Evolutionary conservation across 2,329 filamentous ascomycete genomes (phyloP).

Genomic region (Aureobasidium sp.): DNA sequence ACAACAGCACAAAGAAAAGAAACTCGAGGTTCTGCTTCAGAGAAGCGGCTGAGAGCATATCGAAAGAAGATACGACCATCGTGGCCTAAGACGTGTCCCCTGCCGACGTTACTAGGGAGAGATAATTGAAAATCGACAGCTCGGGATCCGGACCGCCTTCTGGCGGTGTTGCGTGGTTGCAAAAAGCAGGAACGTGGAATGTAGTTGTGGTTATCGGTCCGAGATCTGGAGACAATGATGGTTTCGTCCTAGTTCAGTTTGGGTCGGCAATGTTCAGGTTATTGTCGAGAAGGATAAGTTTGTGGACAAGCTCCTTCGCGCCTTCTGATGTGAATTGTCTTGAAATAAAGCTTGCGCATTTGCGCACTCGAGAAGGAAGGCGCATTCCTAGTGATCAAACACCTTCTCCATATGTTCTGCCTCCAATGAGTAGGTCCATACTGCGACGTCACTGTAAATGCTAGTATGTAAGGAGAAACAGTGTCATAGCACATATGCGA

Average conservation of each 20-base stretch:
- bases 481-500: not conserved
- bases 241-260: not conserved
- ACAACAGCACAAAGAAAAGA: too few relatives aligned
- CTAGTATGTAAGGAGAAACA: not conserved
- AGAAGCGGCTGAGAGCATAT: not conserved
- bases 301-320: not conserved
- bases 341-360: not conserved
- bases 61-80: not conserved
- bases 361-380: not conserved
- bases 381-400: not conserved
- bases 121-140: not conserved
- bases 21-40: not conserved
- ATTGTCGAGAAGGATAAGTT: not conserved
- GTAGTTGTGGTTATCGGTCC: not conserved
- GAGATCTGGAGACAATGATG: not conserved
- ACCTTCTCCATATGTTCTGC: not conserved
- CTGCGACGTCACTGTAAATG: not conserved
- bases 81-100: not conserved
- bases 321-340: not conserved
- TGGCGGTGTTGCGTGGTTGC: not conserved
- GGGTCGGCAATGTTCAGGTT: not conserved
- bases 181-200: not conserved
- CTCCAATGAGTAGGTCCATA: not conserved
- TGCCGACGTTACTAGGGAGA: not conserved
- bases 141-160: not conserved